Percentiles rank a stretch among this genome's conserved stretches.
Evolutionary conservation across 176 grass and related monocot genomes (phyloP).

Genomic region (Avena eriantha): DNA sequence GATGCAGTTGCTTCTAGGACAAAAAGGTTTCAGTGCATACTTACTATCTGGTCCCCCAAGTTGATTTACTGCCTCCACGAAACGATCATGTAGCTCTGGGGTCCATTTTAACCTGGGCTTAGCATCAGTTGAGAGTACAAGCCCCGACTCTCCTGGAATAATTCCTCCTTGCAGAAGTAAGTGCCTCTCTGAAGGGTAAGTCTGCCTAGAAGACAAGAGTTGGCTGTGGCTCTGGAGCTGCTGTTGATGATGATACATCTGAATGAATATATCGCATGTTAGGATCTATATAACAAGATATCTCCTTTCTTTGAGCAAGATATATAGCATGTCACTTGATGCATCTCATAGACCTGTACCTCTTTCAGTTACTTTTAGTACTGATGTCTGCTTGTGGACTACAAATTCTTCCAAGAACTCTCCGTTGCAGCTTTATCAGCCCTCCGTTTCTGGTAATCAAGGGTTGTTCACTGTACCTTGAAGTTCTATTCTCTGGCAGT

Average conservation of each 20-base stretch:
- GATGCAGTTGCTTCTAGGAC: slow-evolving; percentile 9
- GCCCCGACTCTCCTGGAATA: slow-evolving; percentile 71
- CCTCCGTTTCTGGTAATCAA: slow-evolving; percentile 41
- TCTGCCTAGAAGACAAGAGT: slow-evolving; percentile 71
- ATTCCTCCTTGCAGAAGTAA: slow-evolving; percentile 67
- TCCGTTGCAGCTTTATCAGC: slow-evolving; percentile 43
- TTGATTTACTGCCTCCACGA: slow-evolving; percentile 84
- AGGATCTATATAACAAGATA: slow-evolving; percentile 34
- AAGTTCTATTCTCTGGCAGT: slow-evolving; percentile 50
- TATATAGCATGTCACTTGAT: slow-evolving; percentile 11
- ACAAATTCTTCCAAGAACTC: slow-evolving; percentile 40
- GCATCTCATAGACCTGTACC: slow-evolving; percentile 47
- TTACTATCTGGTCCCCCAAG: slow-evolving; percentile 97
- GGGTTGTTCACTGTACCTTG: slow-evolving; percentile 24
- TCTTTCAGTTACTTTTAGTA: slow-evolving; percentile 45
- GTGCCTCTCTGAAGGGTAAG: slow-evolving; percentile 73
- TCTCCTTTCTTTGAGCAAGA: slow-evolving; percentile 47
- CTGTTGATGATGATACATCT: slow-evolving; percentile 66
- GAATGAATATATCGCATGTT: slow-evolving; percentile 48
- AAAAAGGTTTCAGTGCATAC: slow-evolving; percentile 52
- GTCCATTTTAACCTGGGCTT: slow-evolving; percentile 99
- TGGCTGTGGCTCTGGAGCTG: slow-evolving; percentile 71
- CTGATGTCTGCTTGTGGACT: slow-evolving; percentile 40
- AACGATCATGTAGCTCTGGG: slow-evolving; percentile 86
- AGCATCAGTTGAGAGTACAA: slow-evolving; percentile 97